Evolutionary conservation across 805 yeast genomes (phyloP).

Genomic region (Ogataea pini): DNA sequence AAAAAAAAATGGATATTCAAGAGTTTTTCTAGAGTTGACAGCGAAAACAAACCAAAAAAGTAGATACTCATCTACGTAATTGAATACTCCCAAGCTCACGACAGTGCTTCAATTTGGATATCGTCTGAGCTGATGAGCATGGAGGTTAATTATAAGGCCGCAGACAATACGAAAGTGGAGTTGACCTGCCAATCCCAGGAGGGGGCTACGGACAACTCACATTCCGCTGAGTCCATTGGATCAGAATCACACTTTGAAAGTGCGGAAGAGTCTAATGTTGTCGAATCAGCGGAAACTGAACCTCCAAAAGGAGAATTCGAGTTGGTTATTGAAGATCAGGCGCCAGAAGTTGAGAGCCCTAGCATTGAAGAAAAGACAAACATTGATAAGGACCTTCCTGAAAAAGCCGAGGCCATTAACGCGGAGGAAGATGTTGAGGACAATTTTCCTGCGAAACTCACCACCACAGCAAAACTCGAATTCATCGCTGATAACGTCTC

Average conservation of each 20-base stretch:
- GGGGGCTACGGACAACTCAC: slow-evolving; percentile 1
- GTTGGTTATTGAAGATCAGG: background rate
- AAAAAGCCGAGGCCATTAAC: slow-evolving; percentile 17
- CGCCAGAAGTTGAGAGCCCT: background rate
- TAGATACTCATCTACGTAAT: background rate
- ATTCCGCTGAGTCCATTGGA: slow-evolving; percentile 8
- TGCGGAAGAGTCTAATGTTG: slow-evolving; percentile 15
- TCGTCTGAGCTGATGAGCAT: background rate
- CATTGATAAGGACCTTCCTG: slow-evolving; percentile 5
- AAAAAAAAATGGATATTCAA: background rate
- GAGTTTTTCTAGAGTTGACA: slow-evolving; percentile 5
- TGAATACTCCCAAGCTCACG: background rate
- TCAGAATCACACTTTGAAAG: slow-evolving; percentile 9
- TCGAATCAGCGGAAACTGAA: slow-evolving; percentile 7
- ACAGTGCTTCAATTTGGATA: background rate
- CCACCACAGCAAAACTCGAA: background rate
- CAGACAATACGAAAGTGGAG: background rate
- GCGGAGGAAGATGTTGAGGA: slow-evolving; percentile 8
- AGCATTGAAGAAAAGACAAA: background rate
- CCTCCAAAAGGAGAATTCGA: background rate
- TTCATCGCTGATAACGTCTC: background rate
- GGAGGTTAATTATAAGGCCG: background rate
- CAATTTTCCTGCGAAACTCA: too few relatives aligned
- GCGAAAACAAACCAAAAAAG: slow-evolving; percentile 4
- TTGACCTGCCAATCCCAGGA: slow-evolving; percentile 3